Evolutionary conservation across 179 eudicot species (phyloP).

Genomic region (Beta corolliflora): DNA sequence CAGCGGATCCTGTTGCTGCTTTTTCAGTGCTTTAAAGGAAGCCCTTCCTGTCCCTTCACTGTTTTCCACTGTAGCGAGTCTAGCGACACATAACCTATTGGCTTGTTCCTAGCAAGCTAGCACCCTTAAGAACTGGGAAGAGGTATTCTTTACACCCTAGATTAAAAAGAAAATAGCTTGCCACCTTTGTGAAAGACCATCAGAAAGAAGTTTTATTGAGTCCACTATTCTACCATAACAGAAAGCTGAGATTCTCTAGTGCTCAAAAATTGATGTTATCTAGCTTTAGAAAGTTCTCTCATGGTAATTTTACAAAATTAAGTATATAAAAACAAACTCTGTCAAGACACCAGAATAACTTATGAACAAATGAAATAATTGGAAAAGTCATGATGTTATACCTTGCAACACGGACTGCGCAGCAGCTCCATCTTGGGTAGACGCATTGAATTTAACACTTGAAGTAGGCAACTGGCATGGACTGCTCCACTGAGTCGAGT

Average conservation of each 20-base stretch:
- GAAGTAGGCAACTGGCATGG: constrained; percentile 45
- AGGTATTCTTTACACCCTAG: not conserved
- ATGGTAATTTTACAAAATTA: not conserved
- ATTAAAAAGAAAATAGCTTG: not conserved
- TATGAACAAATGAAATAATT: constrained; percentile 9
- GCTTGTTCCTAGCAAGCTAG: not conserved
- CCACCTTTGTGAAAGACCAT: not conserved
- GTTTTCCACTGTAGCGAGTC: not conserved
- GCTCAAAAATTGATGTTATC: not conserved
- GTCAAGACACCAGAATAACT: not conserved
- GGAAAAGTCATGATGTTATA: constrained; percentile 10
- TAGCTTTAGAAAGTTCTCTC: not conserved
- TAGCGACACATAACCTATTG: not conserved
- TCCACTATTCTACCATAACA: not conserved
- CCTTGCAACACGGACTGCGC: constrained; percentile 38
- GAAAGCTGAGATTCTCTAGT: not conserved
- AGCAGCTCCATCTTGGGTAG: constrained; percentile 28
- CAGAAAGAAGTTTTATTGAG: not conserved
- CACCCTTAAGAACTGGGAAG: not conserved
- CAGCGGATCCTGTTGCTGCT: not conserved
- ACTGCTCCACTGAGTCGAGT: constrained; percentile 38
- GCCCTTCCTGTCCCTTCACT: not conserved
- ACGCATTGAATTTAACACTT: constrained; percentile 37
- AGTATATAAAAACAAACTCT: not conserved
- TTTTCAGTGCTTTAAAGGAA: not conserved